Evolutionary conservation across 2,329 filamentous ascomycete species (phyloP).

Genomic region (Cercospora berteroae): DNA sequence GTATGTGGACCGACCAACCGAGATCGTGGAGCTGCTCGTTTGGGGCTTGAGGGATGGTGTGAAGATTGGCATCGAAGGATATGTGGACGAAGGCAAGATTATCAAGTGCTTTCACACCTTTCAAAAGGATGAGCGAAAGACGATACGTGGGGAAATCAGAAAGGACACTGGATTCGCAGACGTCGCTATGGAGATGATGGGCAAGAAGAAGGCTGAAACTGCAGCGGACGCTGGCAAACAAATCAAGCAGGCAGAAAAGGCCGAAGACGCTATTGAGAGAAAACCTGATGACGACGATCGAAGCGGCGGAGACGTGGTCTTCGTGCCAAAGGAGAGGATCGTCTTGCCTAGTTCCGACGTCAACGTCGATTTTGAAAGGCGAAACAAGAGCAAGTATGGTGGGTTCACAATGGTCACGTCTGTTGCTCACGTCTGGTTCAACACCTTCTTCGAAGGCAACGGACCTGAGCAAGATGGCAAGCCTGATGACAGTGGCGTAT

Average conservation of each 20-base stretch:
- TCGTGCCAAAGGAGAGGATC: conserved; percentile 68
- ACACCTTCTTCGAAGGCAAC: conserved; percentile 83
- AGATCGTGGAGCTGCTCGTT: conserved; percentile 83
- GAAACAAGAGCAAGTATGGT: conserved; percentile 72
- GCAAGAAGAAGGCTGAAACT: conserved; percentile 30
- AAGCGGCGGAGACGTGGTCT: conserved; percentile 70
- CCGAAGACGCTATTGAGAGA: conserved; percentile 18
- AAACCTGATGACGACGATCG: conserved; percentile 39
- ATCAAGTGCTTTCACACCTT: conserved; percentile 86
- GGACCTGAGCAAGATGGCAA: conserved; percentile 67
- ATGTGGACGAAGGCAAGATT: conserved; percentile 79
- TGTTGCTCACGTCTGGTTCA: conserved; percentile 96
- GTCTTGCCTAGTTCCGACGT: conserved; percentile 78
- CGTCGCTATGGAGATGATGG: conserved; percentile 47
- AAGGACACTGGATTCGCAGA: conserved; percentile 44
- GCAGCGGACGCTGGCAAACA: conserved; percentile 22
- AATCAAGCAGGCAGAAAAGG: conserved; percentile 24
- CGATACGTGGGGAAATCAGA: conserved; percentile 58
- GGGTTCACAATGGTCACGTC: conserved; percentile 88
- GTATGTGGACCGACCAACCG: conserved; percentile 78
- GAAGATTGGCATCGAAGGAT: conserved; percentile 82
- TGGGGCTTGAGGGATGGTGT: conserved; percentile 88
- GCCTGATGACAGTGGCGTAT: conserved; percentile 67
- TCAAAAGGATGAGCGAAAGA: conserved; percentile 64
- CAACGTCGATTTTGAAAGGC: conserved; percentile 84